Evolutionary conservation across 2,329 filamentous ascomycete genomes (phyloP), one percentile per base, ranked within the genome.

Genomic region (Chaetomium sp.): DNA sequence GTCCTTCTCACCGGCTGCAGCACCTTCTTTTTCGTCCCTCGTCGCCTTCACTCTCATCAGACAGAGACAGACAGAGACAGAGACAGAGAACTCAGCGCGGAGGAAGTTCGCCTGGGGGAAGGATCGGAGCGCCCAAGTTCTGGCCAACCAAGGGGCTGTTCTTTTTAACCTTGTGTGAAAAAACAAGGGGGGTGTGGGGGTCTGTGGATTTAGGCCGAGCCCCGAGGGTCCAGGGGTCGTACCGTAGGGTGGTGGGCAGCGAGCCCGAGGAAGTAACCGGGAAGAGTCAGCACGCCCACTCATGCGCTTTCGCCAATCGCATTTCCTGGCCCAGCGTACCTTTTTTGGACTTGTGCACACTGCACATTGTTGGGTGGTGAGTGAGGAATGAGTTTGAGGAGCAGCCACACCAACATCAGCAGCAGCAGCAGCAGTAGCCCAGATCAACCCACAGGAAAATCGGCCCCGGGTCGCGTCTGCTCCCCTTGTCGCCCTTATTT

Each of bases 381-480:
- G 19, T 27, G 19, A 27, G 19, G 19, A 27, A 34, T 52, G 59
- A 59, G 62, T 63, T 63, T 59, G 58, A 59, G 55, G 59, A 56
- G 49, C 62, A 63, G 61, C 62, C 62, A 65, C 59, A 64, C 60
- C 57, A 62, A 59, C 61, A 59, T 57, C 53, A 50, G 56, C 56
- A 27, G 3, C 19, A 27, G 19, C 19, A 27, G 19, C 19, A 27
- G 19, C 19, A 27, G 19, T 27, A 27, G 19, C 19, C 19, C 55
- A 59, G 62, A 61, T 62, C 64, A 62, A 52, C 62, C 60, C 60
- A 61, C 61, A 64, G 64, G 61, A 65, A 68, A 65, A 59, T 62
- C 64, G 66, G 66, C 65, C 66, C 66, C 67, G 63, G 66, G 67
- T 67, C 66, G 66, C 65, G 63, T 65, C 50, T 58, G 19, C 52